Conservation (phyloP, 352 stramenopile species). For the Phytophthora megakarya region DNA sequence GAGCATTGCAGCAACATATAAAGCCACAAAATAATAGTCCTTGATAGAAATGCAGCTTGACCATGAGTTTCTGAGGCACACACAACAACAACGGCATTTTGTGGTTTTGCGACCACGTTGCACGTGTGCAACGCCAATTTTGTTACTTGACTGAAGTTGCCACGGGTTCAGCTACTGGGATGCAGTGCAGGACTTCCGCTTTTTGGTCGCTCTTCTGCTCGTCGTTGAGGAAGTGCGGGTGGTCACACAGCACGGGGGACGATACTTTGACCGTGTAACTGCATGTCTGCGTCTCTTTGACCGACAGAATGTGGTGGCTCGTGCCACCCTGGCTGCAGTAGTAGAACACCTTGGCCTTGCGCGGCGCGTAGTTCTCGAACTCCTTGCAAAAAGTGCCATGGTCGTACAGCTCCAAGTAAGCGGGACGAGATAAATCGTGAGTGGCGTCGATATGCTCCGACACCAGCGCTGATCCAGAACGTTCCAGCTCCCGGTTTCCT, state of each 20-base stretch:
- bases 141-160: conserved; percentile 5
- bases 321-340: conserved; percentile 72
- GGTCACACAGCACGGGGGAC: conserved; percentile 70
- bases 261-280: conserved; percentile 83
- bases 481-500: conserved; percentile 58
- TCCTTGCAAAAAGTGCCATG: conserved; percentile 77
- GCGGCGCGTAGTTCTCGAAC: conserved; percentile 59
- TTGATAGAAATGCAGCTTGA: conserved; percentile 1
- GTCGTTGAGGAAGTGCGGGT: conserved; percentile 82
- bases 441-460: conserved; percentile 81
- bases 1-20: no score
- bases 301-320: conserved; percentile 72
- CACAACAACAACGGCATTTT: conserved; percentile 18
- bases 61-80: conserved; percentile 1
- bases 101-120: conserved; percentile 17
- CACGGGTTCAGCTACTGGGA: conserved; percentile 36
- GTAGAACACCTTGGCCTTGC: conserved; percentile 74
- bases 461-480: conserved; percentile 51
- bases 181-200: conserved; percentile 72
- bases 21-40: conserved; percentile 11
- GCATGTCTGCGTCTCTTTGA: conserved; percentile 88
- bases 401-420: conserved; percentile 74
- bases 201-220: conserved; percentile 58
- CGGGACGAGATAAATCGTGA: conserved; percentile 68
- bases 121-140: neutral